phyloP scores from a whole-genome alignment of 495 filamentous ascomycete species.

The Daldinia caldariorum region DNA sequence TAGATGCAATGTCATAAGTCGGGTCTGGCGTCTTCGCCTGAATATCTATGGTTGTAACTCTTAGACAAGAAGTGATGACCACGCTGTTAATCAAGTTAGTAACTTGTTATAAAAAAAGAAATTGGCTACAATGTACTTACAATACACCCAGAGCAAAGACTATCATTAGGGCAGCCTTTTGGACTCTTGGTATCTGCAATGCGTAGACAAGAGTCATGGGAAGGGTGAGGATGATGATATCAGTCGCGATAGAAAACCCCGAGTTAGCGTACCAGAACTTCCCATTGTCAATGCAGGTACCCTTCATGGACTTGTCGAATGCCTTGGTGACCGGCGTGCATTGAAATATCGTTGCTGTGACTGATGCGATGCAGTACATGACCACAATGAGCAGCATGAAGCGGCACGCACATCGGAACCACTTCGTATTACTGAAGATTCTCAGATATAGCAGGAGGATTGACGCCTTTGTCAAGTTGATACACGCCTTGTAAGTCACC shows the following conservation, averaged over 20 bases:
- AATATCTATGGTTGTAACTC: slow-evolving; percentile 46
- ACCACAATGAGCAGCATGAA: slow-evolving; percentile 36
- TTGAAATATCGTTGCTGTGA: slow-evolving; percentile 56
- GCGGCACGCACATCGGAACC: slow-evolving; percentile 43
- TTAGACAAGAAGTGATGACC: slow-evolving; percentile 46
- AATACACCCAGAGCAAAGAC: slow-evolving; percentile 68
- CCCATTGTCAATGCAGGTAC: slow-evolving; percentile 60
- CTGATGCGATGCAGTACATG: slow-evolving; percentile 45
- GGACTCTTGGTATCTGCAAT: slow-evolving; percentile 59
- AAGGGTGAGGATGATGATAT: slow-evolving; percentile 64
- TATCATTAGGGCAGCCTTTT: slow-evolving; percentile 62
- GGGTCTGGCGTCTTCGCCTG: slow-evolving; percentile 43
- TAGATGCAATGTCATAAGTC: slow-evolving; percentile 50
- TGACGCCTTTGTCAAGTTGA: slow-evolving; percentile 50
- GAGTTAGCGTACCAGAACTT: slow-evolving; percentile 63
- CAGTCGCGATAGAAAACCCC: slow-evolving; percentile 63
- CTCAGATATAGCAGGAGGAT: slow-evolving; percentile 52
- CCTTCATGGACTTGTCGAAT: slow-evolving; percentile 61
- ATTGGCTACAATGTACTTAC: slow-evolving; percentile 19
- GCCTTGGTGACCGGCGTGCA: slow-evolving; percentile 64
- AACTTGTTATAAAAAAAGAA: background rate
- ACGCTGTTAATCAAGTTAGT: slow-evolving; percentile 37
- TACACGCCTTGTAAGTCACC: slow-evolving; percentile 48
- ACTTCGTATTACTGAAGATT: slow-evolving; percentile 47
- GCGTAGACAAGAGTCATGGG: slow-evolving; percentile 65